These are phyloP conservation scores for Ramaria sp. DNA, from an alignment of 768 basidiomycete genomes.

Conservation along the genomic window DNA sequence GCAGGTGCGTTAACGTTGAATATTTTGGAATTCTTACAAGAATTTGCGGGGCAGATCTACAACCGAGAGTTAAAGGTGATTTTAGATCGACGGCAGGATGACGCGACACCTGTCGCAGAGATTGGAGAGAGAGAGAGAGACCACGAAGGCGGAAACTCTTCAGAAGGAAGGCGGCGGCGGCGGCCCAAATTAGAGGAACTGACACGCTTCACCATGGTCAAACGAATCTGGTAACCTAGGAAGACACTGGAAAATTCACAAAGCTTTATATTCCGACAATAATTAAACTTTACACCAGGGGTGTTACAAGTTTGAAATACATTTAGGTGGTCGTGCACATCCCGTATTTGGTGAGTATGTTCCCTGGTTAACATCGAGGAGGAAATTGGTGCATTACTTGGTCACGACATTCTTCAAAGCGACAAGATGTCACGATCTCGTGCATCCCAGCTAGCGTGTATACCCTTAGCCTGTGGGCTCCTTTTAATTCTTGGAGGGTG, in stretches of 20 bases:
- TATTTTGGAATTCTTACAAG: background rate
- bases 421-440: too few relatives aligned
- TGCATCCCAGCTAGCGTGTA: too few relatives aligned
- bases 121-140: constrained; percentile 44
- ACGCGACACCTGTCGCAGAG: constrained; percentile 55
- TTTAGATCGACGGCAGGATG: constrained; percentile 57
- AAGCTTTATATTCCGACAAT: background rate
- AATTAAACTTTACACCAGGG: too few relatives aligned
- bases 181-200: constrained; percentile 76
- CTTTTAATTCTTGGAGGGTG: too few relatives aligned
- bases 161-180: constrained; percentile 42
- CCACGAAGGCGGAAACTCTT: constrained; percentile 15
- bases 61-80: constrained; percentile 70
- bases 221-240: constrained; percentile 58
- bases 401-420: too few relatives aligned
- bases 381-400: too few relatives aligned
- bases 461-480: too few relatives aligned
- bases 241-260: background rate
- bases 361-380: too few relatives aligned
- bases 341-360: too few relatives aligned
- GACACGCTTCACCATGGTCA: constrained; percentile 93
- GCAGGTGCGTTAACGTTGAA: constrained; percentile 35
- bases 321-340: too few relatives aligned
- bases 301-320: background rate
- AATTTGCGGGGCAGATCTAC: constrained; percentile 42